phyloP scores from a whole-genome alignment of 345 rosid genomes.

The Schrenkiella parvula region DNA sequence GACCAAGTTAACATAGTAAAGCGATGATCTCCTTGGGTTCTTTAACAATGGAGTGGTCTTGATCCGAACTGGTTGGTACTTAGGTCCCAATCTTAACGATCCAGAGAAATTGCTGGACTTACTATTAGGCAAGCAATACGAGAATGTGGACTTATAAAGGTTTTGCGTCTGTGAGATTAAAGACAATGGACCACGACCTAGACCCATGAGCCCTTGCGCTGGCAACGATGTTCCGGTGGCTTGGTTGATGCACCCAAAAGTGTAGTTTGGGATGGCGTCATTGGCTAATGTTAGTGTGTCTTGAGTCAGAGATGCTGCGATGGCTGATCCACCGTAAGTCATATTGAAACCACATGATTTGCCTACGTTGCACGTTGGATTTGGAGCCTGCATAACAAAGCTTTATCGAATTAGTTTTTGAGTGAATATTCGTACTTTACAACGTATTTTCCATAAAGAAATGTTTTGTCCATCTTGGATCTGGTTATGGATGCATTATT shows the following conservation, averaged over 20 bases:
- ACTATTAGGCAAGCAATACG: conserved; percentile 85
- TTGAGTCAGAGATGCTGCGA: conserved; percentile 63
- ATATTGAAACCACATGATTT: conserved; percentile 67
- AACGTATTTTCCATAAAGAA: neutral
- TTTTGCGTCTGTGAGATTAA: conserved; percentile 68
- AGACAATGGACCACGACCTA: conserved; percentile 86
- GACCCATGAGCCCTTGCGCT: conserved; percentile 81
- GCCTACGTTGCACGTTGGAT: conserved; percentile 57
- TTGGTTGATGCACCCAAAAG: conserved; percentile 77
- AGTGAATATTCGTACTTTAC: neutral
- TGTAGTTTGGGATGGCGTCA: conserved; percentile 56
- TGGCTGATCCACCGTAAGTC: conserved; percentile 73
- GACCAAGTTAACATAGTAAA: conserved; percentile 73
- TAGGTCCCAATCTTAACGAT: conserved; percentile 78
- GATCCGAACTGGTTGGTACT: conserved; percentile 64
- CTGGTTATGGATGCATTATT: neutral
- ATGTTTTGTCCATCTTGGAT: conserved; percentile 16
- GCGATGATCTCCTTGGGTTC: conserved; percentile 79
- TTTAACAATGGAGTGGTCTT: conserved; percentile 77
- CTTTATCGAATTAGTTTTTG: neutral
- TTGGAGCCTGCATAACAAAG: conserved; percentile 46
- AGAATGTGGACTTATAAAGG: conserved; percentile 72
- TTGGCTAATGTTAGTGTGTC: conserved; percentile 60
- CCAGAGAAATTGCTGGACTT: conserved; percentile 77
- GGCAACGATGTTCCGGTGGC: conserved; percentile 69